Evolutionary conservation across 2,329 filamentous ascomycete species (phyloP), one percentile per base, ranked within the genome.

Genomic region (Pestalotiopsis sp.): DNA sequence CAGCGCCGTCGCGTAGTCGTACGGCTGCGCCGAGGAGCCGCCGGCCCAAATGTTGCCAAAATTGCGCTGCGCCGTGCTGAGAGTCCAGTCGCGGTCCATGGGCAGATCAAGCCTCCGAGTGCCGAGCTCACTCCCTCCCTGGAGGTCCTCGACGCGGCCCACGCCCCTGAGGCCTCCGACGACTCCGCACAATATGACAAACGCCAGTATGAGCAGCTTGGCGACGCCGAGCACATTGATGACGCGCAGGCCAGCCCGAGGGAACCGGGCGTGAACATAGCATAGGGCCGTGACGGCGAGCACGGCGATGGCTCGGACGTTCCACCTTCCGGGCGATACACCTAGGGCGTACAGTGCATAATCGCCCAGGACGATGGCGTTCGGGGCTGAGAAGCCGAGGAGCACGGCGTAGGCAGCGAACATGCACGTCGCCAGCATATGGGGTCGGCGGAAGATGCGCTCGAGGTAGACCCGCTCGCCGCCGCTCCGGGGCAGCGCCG

Each of bases 381-480:
- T 87, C 20, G 84, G 84, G 1, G 85, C 82, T 3, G 83, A 83
- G 80, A 85, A 86, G 5, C 84, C 85, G 4, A 87, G 78, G 12
- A 87, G 75, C 4, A 86, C 80, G 4, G 82, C 82, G 65, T 86
- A 86, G 2, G 84, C 79, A 58, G 68, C 66, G 59, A 69, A 69
- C 62, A 69, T 68, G 52, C 65, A 68, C 9, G 69, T 68, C 23
- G 68, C 68, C 20, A 71, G 66, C 65, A 71, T 68, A n/a, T 41
- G 38, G 13, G 69, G 69, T 2, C 80, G 82, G 61, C 78, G 80
- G 73, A 84, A 87, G 45, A 87, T 84, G 49, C 85, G 83, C 76
- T 87, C 85, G 57, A 87, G 82, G 73, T 87, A 87, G 52, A 86
- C 83, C 64, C 84, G 82, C 72, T 87, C 85, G n/a, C 85, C 85